These are phyloP conservation scores for Danielia reshetovae DNA, from an alignment of 805 yeast species.

Conservation along the genomic window DNA sequence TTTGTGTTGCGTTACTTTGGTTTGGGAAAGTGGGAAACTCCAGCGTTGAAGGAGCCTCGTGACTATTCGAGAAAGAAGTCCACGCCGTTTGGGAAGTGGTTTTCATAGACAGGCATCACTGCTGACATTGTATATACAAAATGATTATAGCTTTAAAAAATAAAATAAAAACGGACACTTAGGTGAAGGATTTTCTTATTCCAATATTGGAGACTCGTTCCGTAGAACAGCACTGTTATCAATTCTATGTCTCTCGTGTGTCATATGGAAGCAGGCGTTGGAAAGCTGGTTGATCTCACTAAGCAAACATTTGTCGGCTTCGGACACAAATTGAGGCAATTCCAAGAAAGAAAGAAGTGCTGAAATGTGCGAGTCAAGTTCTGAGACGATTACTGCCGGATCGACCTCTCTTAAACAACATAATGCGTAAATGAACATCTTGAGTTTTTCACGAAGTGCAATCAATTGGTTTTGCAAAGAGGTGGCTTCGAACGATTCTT, in stretches of 20 bases:
- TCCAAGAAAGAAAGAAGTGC: neutral
- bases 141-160: too few relatives aligned
- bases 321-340: neutral
- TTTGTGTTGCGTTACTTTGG: constrained; percentile 66
- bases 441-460: neutral
- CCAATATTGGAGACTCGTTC: too few relatives aligned
- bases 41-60: constrained; percentile 8
- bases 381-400: neutral
- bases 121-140: neutral
- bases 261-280: neutral
- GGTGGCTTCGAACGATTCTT: too few relatives aligned
- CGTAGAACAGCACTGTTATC: neutral
- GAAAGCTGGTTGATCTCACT: neutral
- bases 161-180: too few relatives aligned
- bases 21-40: constrained; percentile 44
- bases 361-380: neutral
- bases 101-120: too few relatives aligned
- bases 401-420: neutral
- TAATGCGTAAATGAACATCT: neutral
- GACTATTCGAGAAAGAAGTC: constrained; percentile 5
- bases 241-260: neutral
- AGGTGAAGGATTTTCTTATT: too few relatives aligned
- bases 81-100: constrained; percentile 1
- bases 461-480: too few relatives aligned
- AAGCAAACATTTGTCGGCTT: too few relatives aligned